These are phyloP conservation scores for Tripidium arundinaceum DNA, from an alignment of 202 grass and related monocot species.

Conservation along the genomic window DNA sequence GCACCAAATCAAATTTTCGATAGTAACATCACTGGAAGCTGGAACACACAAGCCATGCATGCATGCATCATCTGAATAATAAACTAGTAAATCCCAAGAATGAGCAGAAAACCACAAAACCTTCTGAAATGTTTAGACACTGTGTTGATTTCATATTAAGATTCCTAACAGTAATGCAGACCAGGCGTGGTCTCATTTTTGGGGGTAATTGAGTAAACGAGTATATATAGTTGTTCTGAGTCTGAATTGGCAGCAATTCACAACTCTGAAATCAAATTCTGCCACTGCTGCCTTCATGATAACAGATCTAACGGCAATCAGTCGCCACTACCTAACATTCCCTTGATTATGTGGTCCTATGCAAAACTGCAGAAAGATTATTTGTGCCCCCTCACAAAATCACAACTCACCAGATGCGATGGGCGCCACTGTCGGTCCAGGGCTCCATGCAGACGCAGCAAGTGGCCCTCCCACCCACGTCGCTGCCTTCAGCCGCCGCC, in stretches of 20 bases:
- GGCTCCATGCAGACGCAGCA: slow-evolving; percentile 15
- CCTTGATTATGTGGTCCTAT: not conserved
- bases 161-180: not conserved
- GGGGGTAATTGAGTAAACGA: not conserved
- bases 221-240: not conserved
- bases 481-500: not conserved
- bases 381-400: not conserved
- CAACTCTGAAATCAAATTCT: not conserved
- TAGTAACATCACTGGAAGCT: not conserved
- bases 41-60: not conserved
- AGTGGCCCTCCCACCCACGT: not conserved
- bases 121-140: not conserved
- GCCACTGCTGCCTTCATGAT: not conserved
- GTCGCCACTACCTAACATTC: not conserved
- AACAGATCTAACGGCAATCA: slow-evolving; percentile 7
- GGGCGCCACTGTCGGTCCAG: not conserved
- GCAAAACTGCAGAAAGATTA: not conserved
- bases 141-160: not conserved
- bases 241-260: not conserved
- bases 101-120: not conserved
- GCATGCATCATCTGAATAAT: not conserved
- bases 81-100: not conserved
- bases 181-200: not conserved
- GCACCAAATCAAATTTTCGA: not conserved
- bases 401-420: slow-evolving; percentile 10